Conservation (phyloP, 1,284 basidiomycete species). For the Ganoderma sp. region DNA sequence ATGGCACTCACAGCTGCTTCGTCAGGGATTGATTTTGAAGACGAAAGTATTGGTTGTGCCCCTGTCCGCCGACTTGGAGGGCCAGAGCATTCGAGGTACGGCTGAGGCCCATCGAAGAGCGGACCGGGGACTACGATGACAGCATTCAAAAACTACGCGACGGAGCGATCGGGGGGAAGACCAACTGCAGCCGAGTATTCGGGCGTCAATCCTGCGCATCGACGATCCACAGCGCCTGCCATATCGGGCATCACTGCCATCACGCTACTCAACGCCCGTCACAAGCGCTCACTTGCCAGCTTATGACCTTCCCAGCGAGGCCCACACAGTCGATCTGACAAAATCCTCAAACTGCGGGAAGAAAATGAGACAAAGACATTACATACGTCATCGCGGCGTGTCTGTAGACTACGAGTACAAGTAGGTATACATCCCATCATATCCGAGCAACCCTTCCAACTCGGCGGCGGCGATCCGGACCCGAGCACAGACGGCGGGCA, state of each 20-base stretch:
- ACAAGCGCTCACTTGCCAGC: background rate
- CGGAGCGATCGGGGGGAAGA: background rate
- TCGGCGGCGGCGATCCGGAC: background rate
- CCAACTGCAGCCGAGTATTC: background rate
- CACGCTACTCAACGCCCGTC: slow-evolving; percentile 4
- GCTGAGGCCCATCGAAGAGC: background rate
- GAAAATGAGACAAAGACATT: background rate
- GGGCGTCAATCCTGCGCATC: slow-evolving; percentile 1
- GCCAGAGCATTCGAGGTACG: background rate
- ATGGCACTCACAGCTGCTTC: background rate
- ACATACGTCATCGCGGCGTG: background rate
- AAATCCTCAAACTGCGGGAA: background rate
- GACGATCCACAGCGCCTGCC: slow-evolving; percentile 19
- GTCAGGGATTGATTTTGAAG: no score
- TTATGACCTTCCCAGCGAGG: background rate
- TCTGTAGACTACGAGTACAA: background rate
- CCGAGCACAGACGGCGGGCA: background rate
- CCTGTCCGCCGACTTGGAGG: background rate
- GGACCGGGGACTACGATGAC: background rate
- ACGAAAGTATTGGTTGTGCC: no score
- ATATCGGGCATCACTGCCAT: slow-evolving; percentile 12
- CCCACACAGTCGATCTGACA: background rate
- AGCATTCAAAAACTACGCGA: background rate
- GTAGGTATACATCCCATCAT: slow-evolving; percentile 3
- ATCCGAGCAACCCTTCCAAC: background rate